These are phyloP conservation scores for Pseudoturritis turrita DNA, from an alignment of 345 rosid genomes.

Conservation along the genomic window DNA sequence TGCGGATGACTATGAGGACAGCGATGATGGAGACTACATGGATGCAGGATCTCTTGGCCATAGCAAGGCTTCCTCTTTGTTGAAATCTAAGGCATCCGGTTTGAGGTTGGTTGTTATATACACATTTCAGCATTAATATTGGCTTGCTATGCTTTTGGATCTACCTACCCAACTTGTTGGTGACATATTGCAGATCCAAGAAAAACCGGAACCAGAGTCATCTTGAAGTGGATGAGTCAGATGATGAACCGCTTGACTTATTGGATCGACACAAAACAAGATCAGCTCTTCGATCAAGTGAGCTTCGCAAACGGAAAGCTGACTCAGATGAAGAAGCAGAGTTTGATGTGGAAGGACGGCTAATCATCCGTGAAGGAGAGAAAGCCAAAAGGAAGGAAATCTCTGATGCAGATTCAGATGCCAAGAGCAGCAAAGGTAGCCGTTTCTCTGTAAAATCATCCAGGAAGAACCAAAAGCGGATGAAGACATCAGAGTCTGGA, in stretches of 20 bases:
- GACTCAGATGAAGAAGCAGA: slow-evolving; percentile 83
- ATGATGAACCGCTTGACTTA: slow-evolving; percentile 89
- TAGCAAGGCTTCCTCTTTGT: slow-evolving; percentile 42
- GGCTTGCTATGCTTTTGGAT: slow-evolving; percentile 3
- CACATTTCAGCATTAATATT: not conserved
- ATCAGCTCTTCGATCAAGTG: slow-evolving; percentile 64
- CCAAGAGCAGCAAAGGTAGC: slow-evolving; percentile 58
- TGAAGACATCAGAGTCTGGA: slow-evolving; percentile 67
- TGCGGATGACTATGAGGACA: slow-evolving; percentile 56
- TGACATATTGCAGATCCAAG: slow-evolving; percentile 43
- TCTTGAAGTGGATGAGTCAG: slow-evolving; percentile 73
- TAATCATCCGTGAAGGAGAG: slow-evolving; percentile 56
- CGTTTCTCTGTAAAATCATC: slow-evolving; percentile 41
- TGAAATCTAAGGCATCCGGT: slow-evolving; percentile 48
- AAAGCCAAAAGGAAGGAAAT: slow-evolving; percentile 41
- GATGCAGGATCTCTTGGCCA: slow-evolving; percentile 39
- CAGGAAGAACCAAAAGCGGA: slow-evolving; percentile 57
- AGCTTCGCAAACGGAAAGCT: slow-evolving; percentile 47
- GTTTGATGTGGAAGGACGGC: slow-evolving; percentile 77
- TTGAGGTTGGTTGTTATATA: slow-evolving; percentile 45
- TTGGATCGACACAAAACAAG: slow-evolving; percentile 76
- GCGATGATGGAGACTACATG: slow-evolving; percentile 54
- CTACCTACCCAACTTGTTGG: not conserved
- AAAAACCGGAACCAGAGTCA: slow-evolving; percentile 52
- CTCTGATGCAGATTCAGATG: slow-evolving; percentile 46